phyloP scores from a whole-genome alignment of 495 filamentous ascomycete genomes.

The Trichocladium uniseriatum region DNA sequence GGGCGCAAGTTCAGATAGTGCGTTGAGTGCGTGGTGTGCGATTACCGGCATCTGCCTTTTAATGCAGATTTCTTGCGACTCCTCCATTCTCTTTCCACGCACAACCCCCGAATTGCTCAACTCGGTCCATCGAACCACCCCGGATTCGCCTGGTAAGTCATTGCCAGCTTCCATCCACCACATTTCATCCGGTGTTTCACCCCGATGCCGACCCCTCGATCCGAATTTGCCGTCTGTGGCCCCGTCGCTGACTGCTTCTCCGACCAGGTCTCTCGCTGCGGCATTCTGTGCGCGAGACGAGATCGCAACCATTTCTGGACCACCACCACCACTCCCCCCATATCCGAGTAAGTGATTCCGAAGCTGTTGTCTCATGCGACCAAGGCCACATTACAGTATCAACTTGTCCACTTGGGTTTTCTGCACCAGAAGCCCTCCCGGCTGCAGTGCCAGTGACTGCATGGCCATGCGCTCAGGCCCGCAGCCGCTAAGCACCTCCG shows the following conservation, averaged over 20 bases:
- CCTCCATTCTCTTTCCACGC: slow-evolving; percentile 23
- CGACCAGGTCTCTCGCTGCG: slow-evolving; percentile 4
- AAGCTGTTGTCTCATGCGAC: slow-evolving; percentile 31
- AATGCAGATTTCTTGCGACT: slow-evolving; percentile 26
- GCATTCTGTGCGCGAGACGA: slow-evolving; percentile 18
- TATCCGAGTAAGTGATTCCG: slow-evolving; percentile 32
- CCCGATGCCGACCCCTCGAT: slow-evolving; percentile 1
- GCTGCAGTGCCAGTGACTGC: not conserved
- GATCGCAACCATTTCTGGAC: slow-evolving; percentile 16
- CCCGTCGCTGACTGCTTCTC: slow-evolving; percentile 17
- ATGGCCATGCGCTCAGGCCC: slow-evolving; percentile 6
- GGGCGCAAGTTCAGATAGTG: slow-evolving; percentile 5
- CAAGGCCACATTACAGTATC: slow-evolving; percentile 12
- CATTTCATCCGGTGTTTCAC: slow-evolving; percentile 2
- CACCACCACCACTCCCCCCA: slow-evolving; percentile 28
- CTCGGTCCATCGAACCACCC: slow-evolving; percentile 22
- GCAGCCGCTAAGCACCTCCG: not conserved
- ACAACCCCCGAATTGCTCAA: slow-evolving; percentile 26
- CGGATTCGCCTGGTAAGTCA: slow-evolving; percentile 19
- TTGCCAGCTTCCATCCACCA: slow-evolving; percentile 9
- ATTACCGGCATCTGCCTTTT: slow-evolving; percentile 27
- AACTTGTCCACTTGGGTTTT: slow-evolving; percentile 13
- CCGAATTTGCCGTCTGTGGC: slow-evolving; percentile 3
- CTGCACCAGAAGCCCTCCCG: not conserved
- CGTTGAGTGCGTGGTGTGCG: slow-evolving; percentile 15